Percentiles rank a stretch among this genome's conserved stretches.
Evolutionary conservation across 129 eudicot genomes (phyloP).

Genomic region (Scalesia atractyloides): DNA sequence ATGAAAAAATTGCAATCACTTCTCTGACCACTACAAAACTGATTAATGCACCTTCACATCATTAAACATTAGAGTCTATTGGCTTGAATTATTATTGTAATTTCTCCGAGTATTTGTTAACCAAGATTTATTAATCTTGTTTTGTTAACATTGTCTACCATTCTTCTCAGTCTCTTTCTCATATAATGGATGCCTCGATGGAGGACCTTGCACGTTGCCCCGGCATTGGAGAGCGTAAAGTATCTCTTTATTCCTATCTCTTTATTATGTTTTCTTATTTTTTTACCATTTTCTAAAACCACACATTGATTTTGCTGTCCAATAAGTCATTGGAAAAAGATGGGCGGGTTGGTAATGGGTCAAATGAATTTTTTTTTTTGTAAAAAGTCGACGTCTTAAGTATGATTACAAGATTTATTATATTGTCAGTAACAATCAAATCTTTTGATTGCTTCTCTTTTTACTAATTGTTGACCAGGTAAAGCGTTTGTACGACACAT

Average conservation of each 20-base stretch:
- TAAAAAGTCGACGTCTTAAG: too few species aligned
- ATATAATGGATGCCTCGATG: conserved; percentile 99
- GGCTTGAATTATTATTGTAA: neutral
- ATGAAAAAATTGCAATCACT: neutral
- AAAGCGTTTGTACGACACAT: conserved; percentile 84
- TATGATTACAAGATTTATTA: neutral
- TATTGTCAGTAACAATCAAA: neutral
- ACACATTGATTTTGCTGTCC: neutral
- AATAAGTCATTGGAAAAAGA: neutral
- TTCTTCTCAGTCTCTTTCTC: conserved; percentile 68
- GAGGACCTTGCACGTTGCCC: conserved; percentile 99
- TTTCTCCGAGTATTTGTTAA: neutral
- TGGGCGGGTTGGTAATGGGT: neutral
- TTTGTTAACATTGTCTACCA: neutral
- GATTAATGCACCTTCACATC: neutral
- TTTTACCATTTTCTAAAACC: neutral
- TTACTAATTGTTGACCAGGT: conserved; percentile 47
- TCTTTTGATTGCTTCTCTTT: neutral
- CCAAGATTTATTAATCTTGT: neutral
- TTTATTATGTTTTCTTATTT: conserved; percentile 10
- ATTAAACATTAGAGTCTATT: neutral
- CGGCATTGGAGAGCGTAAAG: conserved; percentile 98
- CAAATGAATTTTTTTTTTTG: neutral
- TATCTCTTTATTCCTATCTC: conserved; percentile 29
- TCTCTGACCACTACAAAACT: neutral